These are phyloP conservation scores for Termitomyces sp. DNA, from an alignment of 768 basidiomycete species.

Conservation along the genomic window DNA sequence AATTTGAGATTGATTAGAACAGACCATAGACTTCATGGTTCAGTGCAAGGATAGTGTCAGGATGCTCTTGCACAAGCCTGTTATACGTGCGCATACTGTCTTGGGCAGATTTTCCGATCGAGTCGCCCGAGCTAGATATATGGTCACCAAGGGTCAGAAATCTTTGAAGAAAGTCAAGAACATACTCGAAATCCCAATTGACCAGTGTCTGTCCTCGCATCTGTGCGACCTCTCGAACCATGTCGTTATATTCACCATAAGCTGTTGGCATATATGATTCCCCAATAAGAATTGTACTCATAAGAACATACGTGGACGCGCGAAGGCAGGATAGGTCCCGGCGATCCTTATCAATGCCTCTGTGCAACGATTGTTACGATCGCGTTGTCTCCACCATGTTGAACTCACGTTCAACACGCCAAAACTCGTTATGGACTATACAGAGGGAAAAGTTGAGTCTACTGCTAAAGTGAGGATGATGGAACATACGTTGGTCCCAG, in stretches of 20 bases:
- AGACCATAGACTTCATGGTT: conserved; percentile 32
- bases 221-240: conserved; percentile 30
- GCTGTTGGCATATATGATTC: conserved; percentile 19
- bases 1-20: conserved; percentile 4
- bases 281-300: neutral
- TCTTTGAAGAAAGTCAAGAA: neutral
- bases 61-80: conserved; percentile 17
- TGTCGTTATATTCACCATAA: conserved; percentile 39
- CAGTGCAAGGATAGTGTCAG: conserved; percentile 28
- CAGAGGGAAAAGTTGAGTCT: neutral
- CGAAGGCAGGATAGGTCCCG: conserved; percentile 35
- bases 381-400: neutral
- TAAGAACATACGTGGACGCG: conserved; percentile 33
- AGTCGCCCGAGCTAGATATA: conserved; percentile 26
- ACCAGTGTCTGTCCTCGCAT: conserved; percentile 28
- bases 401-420: conserved; percentile 31
- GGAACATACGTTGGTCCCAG: conserved; percentile 28
- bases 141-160: neutral
- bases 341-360: conserved; percentile 37
- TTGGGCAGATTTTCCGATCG: conserved; percentile 21
- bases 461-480: too few relatives aligned
- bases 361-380: conserved; percentile 8
- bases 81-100: conserved; percentile 24
- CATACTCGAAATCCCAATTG: conserved; percentile 39
- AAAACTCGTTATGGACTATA: conserved; percentile 33